phyloP scores from a whole-genome alignment of 2,329 filamentous ascomycete species.

The Blastomyces percursus region DNA sequence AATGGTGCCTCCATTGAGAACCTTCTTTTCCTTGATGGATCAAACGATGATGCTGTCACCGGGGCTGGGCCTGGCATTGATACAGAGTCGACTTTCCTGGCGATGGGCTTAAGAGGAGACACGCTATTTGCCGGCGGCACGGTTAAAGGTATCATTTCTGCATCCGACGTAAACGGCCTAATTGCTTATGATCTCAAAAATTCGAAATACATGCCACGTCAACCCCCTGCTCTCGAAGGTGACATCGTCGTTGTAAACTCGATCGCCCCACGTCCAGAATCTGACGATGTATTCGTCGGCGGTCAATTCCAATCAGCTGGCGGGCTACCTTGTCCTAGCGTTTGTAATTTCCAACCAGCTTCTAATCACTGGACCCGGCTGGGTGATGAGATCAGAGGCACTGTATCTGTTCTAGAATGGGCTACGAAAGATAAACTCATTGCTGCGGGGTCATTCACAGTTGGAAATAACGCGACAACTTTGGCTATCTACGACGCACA shows the following conservation, averaged over 20 bases:
- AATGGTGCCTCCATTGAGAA: constrained; percentile 67
- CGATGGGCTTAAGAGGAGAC: constrained; percentile 56
- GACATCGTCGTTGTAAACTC: constrained; percentile 60
- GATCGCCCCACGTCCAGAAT: constrained; percentile 60
- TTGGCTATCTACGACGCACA: constrained; percentile 65
- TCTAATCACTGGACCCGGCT: constrained; percentile 69
- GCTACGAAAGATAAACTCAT: constrained; percentile 58
- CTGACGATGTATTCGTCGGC: constrained; percentile 69
- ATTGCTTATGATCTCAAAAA: constrained; percentile 65
- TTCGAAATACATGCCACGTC: constrained; percentile 50
- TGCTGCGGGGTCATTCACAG: constrained; percentile 63
- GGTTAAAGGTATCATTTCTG: constrained; percentile 59
- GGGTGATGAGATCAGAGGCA: constrained; percentile 59
- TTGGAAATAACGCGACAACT: constrained; percentile 54
- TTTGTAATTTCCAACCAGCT: constrained; percentile 67
- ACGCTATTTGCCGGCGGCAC: constrained; percentile 73
- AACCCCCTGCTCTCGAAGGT: constrained; percentile 67
- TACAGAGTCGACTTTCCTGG: constrained; percentile 60
- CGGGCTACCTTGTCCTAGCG: constrained; percentile 64
- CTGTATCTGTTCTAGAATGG: constrained; percentile 66
- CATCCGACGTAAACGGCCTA: constrained; percentile 57
- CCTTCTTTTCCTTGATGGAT: constrained; percentile 68
- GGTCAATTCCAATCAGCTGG: constrained; percentile 78
- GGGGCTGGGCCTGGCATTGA: constrained; percentile 54
- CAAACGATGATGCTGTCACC: constrained; percentile 53